Percentiles rank a stretch among this genome's conserved stretches.
These are phyloP conservation scores for Chalaropsis thielavioides DNA, from an alignment of 2,329 filamentous ascomycete species.

Conservation along the genomic window DNA sequence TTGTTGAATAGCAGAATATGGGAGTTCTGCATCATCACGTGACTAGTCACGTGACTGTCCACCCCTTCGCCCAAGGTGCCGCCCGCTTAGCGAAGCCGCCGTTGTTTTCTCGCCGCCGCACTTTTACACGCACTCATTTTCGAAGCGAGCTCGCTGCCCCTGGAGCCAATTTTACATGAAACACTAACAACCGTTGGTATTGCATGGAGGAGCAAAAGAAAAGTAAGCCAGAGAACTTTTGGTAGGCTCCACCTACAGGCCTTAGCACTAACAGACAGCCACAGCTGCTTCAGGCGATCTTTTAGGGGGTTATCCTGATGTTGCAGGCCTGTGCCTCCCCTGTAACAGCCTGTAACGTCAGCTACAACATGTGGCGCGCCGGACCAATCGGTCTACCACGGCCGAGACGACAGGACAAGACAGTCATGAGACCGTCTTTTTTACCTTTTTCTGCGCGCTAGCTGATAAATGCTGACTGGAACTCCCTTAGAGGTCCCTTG, in stretches of 20 bases:
- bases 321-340: too few relatives aligned
- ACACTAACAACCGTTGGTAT: too few relatives aligned
- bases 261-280: not conserved
- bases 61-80: too few relatives aligned
- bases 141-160: not conserved
- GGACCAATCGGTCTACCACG: not conserved
- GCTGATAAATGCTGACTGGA: not conserved
- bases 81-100: not conserved
- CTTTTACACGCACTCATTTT: not conserved
- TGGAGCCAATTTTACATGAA: not conserved
- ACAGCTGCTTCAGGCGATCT: not conserved
- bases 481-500: too few relatives aligned
- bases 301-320: not conserved
- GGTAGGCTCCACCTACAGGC: too few relatives aligned
- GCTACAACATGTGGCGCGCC: too few relatives aligned
- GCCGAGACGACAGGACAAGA: not conserved
- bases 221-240: not conserved
- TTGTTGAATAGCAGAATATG: too few relatives aligned
- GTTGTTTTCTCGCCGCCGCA: not conserved
- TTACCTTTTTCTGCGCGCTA: not conserved
- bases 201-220: not conserved
- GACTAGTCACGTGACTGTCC: too few relatives aligned
- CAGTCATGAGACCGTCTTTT: not conserved
- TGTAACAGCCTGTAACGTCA: too few relatives aligned
- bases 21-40: too few relatives aligned